Conservation (phyloP, 225 moss, liverwort and hornwort species). For the Straminergon stramineum region DNA sequence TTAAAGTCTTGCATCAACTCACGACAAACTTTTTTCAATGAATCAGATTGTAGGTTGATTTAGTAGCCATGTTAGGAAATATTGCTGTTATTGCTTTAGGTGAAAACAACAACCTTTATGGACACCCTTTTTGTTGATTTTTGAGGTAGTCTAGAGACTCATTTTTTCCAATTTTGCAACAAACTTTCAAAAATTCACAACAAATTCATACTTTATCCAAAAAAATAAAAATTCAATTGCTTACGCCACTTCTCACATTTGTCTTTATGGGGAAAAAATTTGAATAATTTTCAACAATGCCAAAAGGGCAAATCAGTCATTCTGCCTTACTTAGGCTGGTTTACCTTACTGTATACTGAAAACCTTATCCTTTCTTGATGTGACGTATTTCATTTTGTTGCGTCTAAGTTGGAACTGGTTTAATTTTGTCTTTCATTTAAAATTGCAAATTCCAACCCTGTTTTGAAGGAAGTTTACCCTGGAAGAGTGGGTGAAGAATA, state of each 20-base stretch:
- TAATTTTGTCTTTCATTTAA: neutral
- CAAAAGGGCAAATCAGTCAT: neutral
- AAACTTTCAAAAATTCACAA: neutral
- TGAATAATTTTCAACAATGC: neutral
- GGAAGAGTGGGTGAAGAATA: neutral
- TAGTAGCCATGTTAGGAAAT: too few relatives aligned
- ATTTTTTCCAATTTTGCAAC: rapidly evolving
- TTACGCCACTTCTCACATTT: too few relatives aligned
- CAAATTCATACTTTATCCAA: neutral
- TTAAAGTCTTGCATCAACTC: neutral
- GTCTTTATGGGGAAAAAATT: neutral
- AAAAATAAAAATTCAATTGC: neutral
- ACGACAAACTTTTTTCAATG: neutral
- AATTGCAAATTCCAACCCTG: neutral
- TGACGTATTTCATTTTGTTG: neutral
- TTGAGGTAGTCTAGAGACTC: neutral
- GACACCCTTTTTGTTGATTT: neutral
- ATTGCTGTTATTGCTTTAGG: neutral
- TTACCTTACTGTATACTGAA: neutral
- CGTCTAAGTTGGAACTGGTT: neutral
- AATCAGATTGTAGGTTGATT: neutral
- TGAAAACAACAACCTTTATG: neutral
- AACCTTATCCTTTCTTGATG: neutral
- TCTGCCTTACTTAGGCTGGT: neutral
- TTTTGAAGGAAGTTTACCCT: neutral